These are phyloP conservation scores for Plenodomus tracheiphilus DNA, from an alignment of 2,329 filamentous ascomycete genomes.

Conservation along the genomic window DNA sequence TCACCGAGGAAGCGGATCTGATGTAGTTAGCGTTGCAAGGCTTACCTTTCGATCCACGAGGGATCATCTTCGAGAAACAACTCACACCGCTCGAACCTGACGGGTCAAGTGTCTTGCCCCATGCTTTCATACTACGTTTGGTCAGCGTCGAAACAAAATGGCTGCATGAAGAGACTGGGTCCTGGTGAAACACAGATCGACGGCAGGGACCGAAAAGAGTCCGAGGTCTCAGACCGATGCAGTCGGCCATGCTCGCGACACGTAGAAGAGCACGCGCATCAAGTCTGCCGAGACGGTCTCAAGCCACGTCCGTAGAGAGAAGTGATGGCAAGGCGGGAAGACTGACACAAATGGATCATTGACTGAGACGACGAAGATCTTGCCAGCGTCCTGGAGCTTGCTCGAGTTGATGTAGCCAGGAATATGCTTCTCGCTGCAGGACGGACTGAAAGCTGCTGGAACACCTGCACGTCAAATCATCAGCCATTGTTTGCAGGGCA, in stretches of 20 bases:
- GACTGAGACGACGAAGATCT: slow-evolving; percentile 87
- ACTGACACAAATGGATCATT: slow-evolving; percentile 94
- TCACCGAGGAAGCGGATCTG: slow-evolving; percentile 90
- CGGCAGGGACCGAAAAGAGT: neutral
- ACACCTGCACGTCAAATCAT: slow-evolving; percentile 30
- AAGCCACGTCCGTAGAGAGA: neutral
- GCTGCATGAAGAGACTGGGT: neutral
- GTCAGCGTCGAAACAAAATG: slow-evolving; percentile 16
- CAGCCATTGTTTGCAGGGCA: neutral
- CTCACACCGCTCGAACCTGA: slow-evolving; percentile 73
- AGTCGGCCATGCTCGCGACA: neutral
- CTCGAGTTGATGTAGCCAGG: slow-evolving; percentile 84
- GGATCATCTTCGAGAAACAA: slow-evolving; percentile 18
- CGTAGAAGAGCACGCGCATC: neutral
- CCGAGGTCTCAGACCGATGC: slow-evolving; percentile 3
- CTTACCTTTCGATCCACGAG: neutral
- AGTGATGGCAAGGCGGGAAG: neutral
- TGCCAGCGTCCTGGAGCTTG: slow-evolving; percentile 75
- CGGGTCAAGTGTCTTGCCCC: slow-evolving; percentile 78
- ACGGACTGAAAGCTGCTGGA: slow-evolving; percentile 55
- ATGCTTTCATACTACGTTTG: slow-evolving; percentile 77
- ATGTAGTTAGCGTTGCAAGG: slow-evolving; percentile 10
- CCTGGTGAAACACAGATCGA: slow-evolving; percentile 8
- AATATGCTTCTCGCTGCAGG: slow-evolving; percentile 72
- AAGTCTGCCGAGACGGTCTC: slow-evolving; percentile 16